Evolutionary conservation across 805 yeast species (phyloP).

Genomic region (Candida morakotiae): DNA sequence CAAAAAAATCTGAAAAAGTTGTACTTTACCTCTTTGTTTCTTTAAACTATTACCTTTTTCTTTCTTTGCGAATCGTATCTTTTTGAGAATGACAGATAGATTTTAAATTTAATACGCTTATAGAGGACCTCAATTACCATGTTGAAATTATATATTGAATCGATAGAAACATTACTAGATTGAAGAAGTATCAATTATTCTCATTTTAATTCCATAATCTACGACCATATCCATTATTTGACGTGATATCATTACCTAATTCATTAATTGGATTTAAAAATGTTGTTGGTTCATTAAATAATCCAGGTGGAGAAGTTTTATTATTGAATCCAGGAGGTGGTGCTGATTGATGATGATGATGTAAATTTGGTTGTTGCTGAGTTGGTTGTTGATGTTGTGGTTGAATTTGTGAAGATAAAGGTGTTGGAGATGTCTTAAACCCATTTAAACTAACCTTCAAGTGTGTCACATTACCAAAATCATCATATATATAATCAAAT

Average conservation of each 20-base stretch:
- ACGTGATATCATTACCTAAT: conserved; percentile 1
- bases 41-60: no score
- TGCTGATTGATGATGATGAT: no score
- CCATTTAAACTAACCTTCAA: conserved; percentile 23
- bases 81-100: no score
- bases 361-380: conserved; percentile 5
- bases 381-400: conserved; percentile 4
- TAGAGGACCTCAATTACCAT: no score
- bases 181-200: no score
- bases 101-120: no score
- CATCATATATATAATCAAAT: conserved; percentile 45
- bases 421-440: conserved; percentile 5
- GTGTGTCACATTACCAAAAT: conserved; percentile 41
- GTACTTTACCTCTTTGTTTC: no score
- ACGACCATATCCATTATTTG: conserved; percentile 4
- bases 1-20: no score
- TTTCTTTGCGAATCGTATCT: no score
- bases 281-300: conserved; percentile 6
- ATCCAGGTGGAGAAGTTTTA: conserved; percentile 5
- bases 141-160: no score
- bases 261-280: conserved; percentile 7
- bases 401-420: background rate
- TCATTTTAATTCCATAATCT: conserved; percentile 11
- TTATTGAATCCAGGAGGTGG: conserved; percentile 13
- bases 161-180: no score